Base-by-base conservation (phyloP, 495 filamentous ascomycete genomes). In the Talaromyces trachyspermus region DNA sequence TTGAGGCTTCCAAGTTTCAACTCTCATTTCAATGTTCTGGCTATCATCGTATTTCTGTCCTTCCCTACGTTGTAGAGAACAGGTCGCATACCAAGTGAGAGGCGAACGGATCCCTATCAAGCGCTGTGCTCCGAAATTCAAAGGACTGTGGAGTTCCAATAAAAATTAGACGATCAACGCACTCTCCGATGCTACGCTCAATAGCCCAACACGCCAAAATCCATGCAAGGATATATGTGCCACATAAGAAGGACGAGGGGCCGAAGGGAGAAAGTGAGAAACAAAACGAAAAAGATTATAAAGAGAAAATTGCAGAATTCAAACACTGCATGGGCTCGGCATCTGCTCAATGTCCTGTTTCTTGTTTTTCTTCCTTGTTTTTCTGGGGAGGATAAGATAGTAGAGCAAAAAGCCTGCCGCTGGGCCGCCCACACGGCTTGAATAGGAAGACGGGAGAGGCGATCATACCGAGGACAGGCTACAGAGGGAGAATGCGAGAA, bases 401-500 rank as follows among this genome's bases (percentile, higher is more conserved):
- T 9, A 11, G 18, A 15, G 19, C 20, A 12, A 10, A 41, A 23
- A n/a, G 10, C 38, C 14, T 24, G 39, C 22, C 39, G 9, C n/a
- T 42, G 18, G 18, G 22, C 14, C 22, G 14, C 35, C 35, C 35
- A 19, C 22, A 38, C 11, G 22, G 17, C 11, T 26, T 22, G 3
- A 14, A 12, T 42, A 5, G 15, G 44, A 46, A 19, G n/a, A 37
- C 17, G 18, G 11, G 14, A 19, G 14, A 46, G 20, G 32, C 11
- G 30, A 15, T 36, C 44, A 46, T 46, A 25, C 44, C 19, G 27
- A 22, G 39, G 24, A 32, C 24, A 49, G 43, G 60, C 71, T 73
- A 73, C 66, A 71, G 60, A 54, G 66, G 60, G 53, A 73, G 63
- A 54, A 71, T 60, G 49, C 68, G 66, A 38, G 69, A 64, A 42